These are phyloP conservation scores for Brettanomyces nanus DNA, from an alignment of 805 yeast species.

Conservation along the genomic window DNA sequence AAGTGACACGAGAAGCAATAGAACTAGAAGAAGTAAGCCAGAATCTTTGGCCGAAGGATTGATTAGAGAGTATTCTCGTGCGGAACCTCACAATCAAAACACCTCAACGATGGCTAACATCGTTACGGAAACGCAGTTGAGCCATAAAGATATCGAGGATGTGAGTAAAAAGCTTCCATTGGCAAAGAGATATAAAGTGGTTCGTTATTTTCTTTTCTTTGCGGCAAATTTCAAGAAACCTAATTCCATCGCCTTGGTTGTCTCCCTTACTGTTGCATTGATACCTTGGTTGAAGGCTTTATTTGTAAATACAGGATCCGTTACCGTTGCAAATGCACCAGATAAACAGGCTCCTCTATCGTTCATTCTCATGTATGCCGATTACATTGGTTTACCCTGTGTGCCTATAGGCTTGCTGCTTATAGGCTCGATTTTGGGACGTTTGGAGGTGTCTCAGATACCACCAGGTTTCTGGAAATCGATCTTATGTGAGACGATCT, in stretches of 20 bases:
- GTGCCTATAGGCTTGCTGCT: constrained; percentile 48
- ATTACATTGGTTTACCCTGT: constrained; percentile 42
- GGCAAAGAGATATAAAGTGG: constrained; percentile 17
- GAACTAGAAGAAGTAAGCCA: neutral
- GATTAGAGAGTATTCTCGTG: constrained; percentile 27
- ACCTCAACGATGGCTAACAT: constrained; percentile 23
- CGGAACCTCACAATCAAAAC: constrained; percentile 25
- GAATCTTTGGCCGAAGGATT: constrained; percentile 22
- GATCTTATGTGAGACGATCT: constrained; percentile 34
- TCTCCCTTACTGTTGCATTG: constrained; percentile 40
- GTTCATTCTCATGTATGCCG: constrained; percentile 40
- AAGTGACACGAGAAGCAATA: neutral
- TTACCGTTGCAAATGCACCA: constrained; percentile 31
- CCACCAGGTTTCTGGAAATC: constrained; percentile 53
- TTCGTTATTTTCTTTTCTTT: constrained; percentile 22
- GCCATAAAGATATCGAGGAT: constrained; percentile 17
- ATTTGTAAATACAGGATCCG: constrained; percentile 28
- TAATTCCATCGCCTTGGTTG: constrained; percentile 36
- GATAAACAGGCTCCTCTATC: constrained; percentile 48
- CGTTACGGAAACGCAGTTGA: constrained; percentile 25
- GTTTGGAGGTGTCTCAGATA: constrained; percentile 37
- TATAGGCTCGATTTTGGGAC: constrained; percentile 46
- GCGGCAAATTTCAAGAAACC: constrained; percentile 40
- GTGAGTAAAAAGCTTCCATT: constrained; percentile 18
- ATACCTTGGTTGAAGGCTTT: constrained; percentile 47